Evolutionary conservation across 1,284 basidiomycete species (phyloP).

Genomic region (Coniophora puteana): DNA sequence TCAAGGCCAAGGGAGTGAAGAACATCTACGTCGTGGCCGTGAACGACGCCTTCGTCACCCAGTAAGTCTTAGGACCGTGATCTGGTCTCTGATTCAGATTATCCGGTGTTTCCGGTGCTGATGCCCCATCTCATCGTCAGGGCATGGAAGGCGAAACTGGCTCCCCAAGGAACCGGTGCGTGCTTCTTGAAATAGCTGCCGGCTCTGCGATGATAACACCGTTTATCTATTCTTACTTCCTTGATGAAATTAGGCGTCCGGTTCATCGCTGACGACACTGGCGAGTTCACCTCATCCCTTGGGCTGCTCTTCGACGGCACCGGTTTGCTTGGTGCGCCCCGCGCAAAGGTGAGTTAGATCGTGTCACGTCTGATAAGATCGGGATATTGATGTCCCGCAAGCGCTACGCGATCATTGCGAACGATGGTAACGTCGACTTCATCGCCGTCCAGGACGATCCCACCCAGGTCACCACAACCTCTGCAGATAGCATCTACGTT

Average conservation of each 20-base stretch:
- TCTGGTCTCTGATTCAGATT: too few relatives aligned
- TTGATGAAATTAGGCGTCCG: conserved; percentile 37
- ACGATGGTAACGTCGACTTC: conserved; percentile 48
- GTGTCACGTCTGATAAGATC: too few relatives aligned
- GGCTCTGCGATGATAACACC: background rate
- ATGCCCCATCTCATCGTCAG: too few relatives aligned
- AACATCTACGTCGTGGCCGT: conserved; percentile 56
- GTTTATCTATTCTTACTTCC: background rate
- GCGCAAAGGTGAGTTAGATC: conserved; percentile 42
- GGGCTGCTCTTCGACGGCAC: conserved; percentile 57
- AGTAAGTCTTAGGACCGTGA: conserved; percentile 24
- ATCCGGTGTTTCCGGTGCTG: too few relatives aligned
- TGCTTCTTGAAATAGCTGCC: background rate
- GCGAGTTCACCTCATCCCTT: conserved; percentile 41
- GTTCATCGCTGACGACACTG: conserved; percentile 58
- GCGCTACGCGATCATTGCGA: conserved; percentile 40
- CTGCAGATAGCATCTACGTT: conserved; percentile 55
- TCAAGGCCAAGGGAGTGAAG: conserved; percentile 50
- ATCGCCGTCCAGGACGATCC: conserved; percentile 60
- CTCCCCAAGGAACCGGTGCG: conserved; percentile 36
- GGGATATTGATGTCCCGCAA: conserved; percentile 12
- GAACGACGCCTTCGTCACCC: conserved; percentile 52
- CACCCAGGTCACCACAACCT: conserved; percentile 51
- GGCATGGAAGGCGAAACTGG: conserved; percentile 57
- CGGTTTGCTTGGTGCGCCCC: conserved; percentile 44